Evolutionary conservation across 805 yeast genomes (phyloP), one percentile per base, ranked within the genome.

Genomic region (Ogataea populi-albae): DNA sequence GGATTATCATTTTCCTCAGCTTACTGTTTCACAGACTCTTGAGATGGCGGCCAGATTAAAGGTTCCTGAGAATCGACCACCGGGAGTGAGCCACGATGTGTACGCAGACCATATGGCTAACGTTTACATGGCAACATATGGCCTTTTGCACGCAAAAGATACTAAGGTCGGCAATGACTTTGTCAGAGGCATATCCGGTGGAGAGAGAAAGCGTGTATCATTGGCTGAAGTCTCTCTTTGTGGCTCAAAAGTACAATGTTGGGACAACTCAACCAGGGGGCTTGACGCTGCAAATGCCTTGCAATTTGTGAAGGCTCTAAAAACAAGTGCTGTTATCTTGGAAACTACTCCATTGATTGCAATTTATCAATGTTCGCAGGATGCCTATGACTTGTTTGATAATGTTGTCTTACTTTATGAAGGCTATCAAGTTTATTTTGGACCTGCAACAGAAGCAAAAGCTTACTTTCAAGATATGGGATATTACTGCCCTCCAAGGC

Each of bases 251-350:
- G 30, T 75, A 22, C 76, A 73, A 49, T 71, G 77, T 57, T 75
- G 79, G 79, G 80, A 79, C 65, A 79, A 79, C 54, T 72, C 82
- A 7, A 79, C 84, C 18, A 73, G 85, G 65, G 85, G 85, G 54
- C 69, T 79, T 45, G 85, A 79, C 62, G 64, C 84, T 10, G 81
- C 84, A 14, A 77, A 82, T 30, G 85, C 85, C 22, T 63, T 75
- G 50, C 81, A 77, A 52, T 77, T 79, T 47, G 66, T 74, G 35
- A 63, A 70, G 46, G 76, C 79, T 20, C 64, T 79, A 45, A 75
- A 72, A 52, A 63, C 75, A 2, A 65, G 76, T 3, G 75, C 83
- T 11, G 49, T 59, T 12, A 46, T 72, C 11, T 47, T 64, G 40
- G 67, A 67, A 16, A 63, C 68, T 9, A 71, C 77, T 4, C 73